Evolutionary conservation across 257 asterid genomes (phyloP), one percentile per base, ranked within the genome.

Genomic region (Solanum habrochaites): DNA sequence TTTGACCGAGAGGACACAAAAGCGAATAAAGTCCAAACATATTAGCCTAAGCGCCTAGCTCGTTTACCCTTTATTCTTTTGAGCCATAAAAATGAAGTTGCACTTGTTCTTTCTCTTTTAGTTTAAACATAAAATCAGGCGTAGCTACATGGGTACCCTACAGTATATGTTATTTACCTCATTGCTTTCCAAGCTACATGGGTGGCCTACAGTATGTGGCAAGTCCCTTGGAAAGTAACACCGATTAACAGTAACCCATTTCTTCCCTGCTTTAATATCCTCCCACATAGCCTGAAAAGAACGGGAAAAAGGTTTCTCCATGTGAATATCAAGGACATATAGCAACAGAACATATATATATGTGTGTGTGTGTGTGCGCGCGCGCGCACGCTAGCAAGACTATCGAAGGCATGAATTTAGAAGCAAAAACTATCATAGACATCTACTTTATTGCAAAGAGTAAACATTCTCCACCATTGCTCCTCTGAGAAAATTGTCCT

Each of bases 151-250:
- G 66, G 40, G 66, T 31, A 47, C 42, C 67, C 67, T 27, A 47
- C 42, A 13, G 64, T 70, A 84, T 20, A 10, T 45, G 78, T 31
- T 64, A 52, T 86, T 90, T 90, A 97, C 99, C 99, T 97, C 99
- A 84, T 90, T 92, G 92, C 92, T 93, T 88, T 94, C 98, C 86
- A 95, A 93, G 91, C 98, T 93, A 83, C 98, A 93, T 67, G 99
- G 99, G 82, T 98, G 98, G 85, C 98, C 99, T 86, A 96, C 97
- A 87, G 97, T 89, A 91, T 91, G 95, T 62, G 99, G 99, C 91
- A 97, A 95, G 90, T 97, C 99, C 82, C 93, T 90, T 71, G 99
- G 96, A 88, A 95, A 96, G 92, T 96, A 97, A 90, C 98, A 97
- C 86, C 89, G 94, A 89, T 90, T 96, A 78, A 93, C 95, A 80